A percentile compares a stretch with the other conserved stretches of the same genome.
Evolutionary conservation across 169 alveolate genomes (phyloP).

Genomic region (Cryptosporidium ryanae): DNA sequence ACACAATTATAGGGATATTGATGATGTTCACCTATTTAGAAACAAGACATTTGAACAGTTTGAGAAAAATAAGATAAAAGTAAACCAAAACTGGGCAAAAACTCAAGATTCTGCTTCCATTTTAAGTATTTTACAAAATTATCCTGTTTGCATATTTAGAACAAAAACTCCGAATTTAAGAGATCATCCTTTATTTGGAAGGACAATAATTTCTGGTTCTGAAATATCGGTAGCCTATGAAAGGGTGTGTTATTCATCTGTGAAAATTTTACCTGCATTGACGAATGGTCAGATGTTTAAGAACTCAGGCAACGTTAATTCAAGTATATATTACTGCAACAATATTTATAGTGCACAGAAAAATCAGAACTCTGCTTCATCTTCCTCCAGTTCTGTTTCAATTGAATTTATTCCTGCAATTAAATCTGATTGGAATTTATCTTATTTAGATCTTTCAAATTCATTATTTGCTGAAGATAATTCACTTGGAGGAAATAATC

Average conservation of each 20-base stretch:
- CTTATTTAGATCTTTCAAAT: conserved; percentile 33
- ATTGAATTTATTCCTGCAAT: conserved; percentile 46
- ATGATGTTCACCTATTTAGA: conserved; percentile 13
- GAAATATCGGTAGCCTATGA: conserved; percentile 11
- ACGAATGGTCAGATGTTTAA: conserved; percentile 12
- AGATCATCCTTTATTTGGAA: conserved; percentile 53
- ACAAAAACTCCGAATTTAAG: not conserved
- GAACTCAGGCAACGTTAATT: not conserved
- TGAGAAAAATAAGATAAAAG: conserved; percentile 21
- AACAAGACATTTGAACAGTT: conserved; percentile 42
- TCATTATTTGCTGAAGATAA: conserved; percentile 8
- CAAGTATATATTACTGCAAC: not conserved
- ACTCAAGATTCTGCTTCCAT: conserved; percentile 2
- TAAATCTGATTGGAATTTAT: conserved; percentile 50
- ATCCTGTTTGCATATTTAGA: conserved; percentile 53
- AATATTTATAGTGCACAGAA: not conserved
- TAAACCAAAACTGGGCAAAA: conserved; percentile 2
- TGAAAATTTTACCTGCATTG: conserved; percentile 28
- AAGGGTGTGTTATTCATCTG: not conserved
- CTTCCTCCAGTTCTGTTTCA: not conserved
- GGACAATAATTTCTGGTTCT: conserved; percentile 51
- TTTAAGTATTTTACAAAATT: conserved; percentile 6
- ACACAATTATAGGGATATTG: conserved; percentile 21
- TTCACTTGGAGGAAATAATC: too few relatives aligned
- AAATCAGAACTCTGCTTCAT: not conserved